Conservation (phyloP, 2,329 filamentous ascomycete species). For the Fusarium nanum region DNA sequence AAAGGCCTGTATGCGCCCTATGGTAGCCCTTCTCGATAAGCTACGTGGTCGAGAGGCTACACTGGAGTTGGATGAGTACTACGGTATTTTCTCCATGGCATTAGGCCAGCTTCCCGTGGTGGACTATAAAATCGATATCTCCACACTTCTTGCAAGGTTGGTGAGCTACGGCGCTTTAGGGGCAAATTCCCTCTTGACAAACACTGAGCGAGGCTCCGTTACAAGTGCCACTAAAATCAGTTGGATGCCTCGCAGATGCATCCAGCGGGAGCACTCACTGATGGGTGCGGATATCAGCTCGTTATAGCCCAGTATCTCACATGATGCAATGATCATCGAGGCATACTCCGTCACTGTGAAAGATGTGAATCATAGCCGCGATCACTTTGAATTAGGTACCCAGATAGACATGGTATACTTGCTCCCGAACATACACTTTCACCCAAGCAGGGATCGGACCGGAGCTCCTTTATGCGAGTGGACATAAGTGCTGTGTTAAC, state of each 20-base stretch:
- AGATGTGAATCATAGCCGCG: accelerated
- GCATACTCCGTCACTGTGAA: neutral
- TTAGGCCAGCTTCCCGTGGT: neutral
- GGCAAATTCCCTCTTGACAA: neutral
- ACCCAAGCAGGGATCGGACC: too few relatives aligned
- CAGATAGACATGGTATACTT: neutral
- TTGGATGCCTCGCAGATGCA: neutral
- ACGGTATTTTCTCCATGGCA: neutral
- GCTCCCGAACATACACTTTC: too few relatives aligned
- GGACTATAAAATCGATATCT: neutral
- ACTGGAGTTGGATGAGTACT: neutral
- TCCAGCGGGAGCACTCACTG: neutral
- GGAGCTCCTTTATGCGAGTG: neutral
- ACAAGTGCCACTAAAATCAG: accelerated
- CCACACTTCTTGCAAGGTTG: neutral
- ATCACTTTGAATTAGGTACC: neutral
- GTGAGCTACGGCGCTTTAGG: neutral
- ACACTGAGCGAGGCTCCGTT: neutral
- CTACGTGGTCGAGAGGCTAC: neutral
- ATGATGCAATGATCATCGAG: neutral
- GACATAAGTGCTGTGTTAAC: neutral
- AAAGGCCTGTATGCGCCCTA: neutral
- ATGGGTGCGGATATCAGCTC: neutral
- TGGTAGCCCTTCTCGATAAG: neutral
- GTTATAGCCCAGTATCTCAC: neutral